Evolutionary conservation across 73 alveolate genomes (phyloP).

Genomic region (Uronychia binucleata): DNA sequence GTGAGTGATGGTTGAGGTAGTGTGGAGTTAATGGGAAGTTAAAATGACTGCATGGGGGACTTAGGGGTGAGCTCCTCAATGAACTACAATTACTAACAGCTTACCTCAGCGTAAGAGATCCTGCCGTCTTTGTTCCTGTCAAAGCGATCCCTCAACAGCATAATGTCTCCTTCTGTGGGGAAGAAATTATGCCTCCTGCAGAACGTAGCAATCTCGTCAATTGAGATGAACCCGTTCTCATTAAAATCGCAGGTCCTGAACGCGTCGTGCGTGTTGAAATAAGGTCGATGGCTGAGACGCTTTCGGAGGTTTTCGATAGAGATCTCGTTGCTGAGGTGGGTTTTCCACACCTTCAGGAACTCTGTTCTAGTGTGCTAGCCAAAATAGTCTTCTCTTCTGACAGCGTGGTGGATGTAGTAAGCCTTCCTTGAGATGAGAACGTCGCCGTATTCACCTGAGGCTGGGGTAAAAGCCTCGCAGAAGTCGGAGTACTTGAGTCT

Average conservation of each 20-base stretch:
- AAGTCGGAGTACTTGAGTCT: conserved; percentile 54
- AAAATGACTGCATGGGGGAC: conserved; percentile 25
- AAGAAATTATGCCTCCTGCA: not conserved
- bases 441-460: not conserved
- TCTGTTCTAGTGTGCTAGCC: not conserved
- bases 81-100: conserved; percentile 1
- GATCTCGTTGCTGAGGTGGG: conserved; percentile 9
- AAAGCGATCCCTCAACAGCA: conserved; percentile 30
- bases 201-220: conserved; percentile 1
- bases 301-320: conserved; percentile 21
- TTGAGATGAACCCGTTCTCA: conserved; percentile 18
- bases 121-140: conserved; percentile 48
- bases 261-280: conserved; percentile 73
- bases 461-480: conserved; percentile 50
- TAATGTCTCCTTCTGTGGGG: not conserved
- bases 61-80: conserved; percentile 19
- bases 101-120: conserved; percentile 43
- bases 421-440: conserved; percentile 15
- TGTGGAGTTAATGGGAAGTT: no score
- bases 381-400: not conserved
- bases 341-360: conserved; percentile 10
- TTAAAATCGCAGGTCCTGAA: conserved; percentile 46
- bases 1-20: conserved; percentile 3
- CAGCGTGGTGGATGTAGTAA: conserved; percentile 24
- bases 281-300: conserved; percentile 34